Conservation (phyloP, 306 rosid genomes). For the Coriaria nepalensis region DNA sequence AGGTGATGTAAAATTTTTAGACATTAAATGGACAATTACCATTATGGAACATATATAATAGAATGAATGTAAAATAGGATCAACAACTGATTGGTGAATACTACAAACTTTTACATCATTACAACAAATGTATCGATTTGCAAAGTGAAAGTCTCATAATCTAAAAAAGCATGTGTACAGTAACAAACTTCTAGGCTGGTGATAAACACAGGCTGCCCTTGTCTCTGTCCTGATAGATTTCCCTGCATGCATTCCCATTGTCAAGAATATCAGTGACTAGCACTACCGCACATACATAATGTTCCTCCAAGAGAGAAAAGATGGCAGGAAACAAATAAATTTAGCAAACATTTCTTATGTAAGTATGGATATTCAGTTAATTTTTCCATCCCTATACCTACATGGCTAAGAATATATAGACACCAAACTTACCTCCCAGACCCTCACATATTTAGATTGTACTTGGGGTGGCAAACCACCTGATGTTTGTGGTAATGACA, state of each 20-base stretch:
- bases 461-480: slow-evolving; percentile 42
- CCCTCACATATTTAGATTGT: slow-evolving; percentile 84
- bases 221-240: slow-evolving; percentile 88
- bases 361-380: neutral
- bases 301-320: neutral
- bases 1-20: slow-evolving; percentile 5
- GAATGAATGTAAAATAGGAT: no score
- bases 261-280: slow-evolving; percentile 6
- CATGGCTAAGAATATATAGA: neutral
- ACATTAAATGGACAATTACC: slow-evolving; percentile 7
- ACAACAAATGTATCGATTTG: no score
- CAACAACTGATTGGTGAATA: no score
- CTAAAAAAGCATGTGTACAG: slow-evolving; percentile 2
- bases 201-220: slow-evolving; percentile 90
- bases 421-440: slow-evolving; percentile 77
- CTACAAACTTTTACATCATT: no score
- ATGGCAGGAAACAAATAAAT: no score
- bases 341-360: no score
- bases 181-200: slow-evolving; percentile 82
- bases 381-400: neutral
- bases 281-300: no score
- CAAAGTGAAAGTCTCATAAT: no score
- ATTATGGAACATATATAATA: no score
- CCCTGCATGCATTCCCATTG: slow-evolving; percentile 53
- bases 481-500: slow-evolving; percentile 58